Evolutionary conservation across 2,329 filamentous ascomycete genomes (phyloP), one percentile per base, ranked within the genome.

Genomic region (Phialophora macrospora): DNA sequence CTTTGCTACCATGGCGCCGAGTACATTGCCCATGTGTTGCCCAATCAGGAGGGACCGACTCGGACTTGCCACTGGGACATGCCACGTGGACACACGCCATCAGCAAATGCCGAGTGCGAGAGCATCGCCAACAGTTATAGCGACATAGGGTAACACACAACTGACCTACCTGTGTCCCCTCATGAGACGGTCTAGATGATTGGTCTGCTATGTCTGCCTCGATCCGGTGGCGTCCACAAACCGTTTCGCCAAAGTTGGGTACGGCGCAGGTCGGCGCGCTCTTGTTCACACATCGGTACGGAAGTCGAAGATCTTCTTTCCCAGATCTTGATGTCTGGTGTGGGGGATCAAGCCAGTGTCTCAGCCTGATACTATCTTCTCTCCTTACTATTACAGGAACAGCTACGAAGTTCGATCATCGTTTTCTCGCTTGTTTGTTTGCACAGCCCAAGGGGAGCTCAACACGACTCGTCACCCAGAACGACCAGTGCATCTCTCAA

Each of bases 321-420:
- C 60, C 54, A 28, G 44, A 63, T 63, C 61, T 58, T 54, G 46
- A 26, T n/a, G 20, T 20, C 41, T 26, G 38, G 44, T 26, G 48
- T 60, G 46, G 28, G 22, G 14, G 34, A 49, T 55, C 49, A 56
- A 34, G 52, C 49, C 55, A 48, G 48, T 55, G 62, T 64, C 62
- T 64, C 62, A 64, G 62, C 62, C 62, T 64, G 62, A 64, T 55
- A 64, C 62, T 60, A 34, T 55, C 20, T 46, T 49, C 51, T 49
- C 28, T 55, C 38, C 56, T 24, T 49, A 11, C 48, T 41, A 26
- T 48, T 9, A 22, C 30, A 8, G 38, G 17, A 22, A 26, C 51
- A 9, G 17, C 44, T 46, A 20, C 26, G 17, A 60, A 49, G n/a
- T 32, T 20, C 14, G 30, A 49, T 20, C 48, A 12, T 12, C 20